These are phyloP conservation scores for Chloris gayana DNA, from an alignment of 176 grass and related monocot genomes.

Conservation along the genomic window DNA sequence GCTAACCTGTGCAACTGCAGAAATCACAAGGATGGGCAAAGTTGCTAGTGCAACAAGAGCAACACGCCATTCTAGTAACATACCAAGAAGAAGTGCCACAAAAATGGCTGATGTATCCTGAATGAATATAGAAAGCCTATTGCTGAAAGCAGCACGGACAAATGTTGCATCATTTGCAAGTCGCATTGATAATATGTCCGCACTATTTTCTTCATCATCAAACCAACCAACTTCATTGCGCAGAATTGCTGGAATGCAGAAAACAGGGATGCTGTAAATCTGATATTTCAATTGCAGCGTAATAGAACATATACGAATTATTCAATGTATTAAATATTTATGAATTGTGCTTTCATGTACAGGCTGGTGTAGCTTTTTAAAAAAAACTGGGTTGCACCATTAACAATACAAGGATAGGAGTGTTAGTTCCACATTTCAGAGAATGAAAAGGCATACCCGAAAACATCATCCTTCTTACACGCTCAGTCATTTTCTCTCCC, in stretches of 20 bases:
- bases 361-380: not conserved
- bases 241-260: conserved; percentile 73
- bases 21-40: conserved; percentile 75
- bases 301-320: conserved; percentile 3
- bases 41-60: conserved; percentile 92
- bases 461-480: conserved; percentile 99
- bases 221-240: conserved; percentile 99
- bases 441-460: conserved; percentile 62
- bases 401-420: not conserved
- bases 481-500: conserved; percentile 99
- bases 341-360: conserved; percentile 25
- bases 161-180: conserved; percentile 97
- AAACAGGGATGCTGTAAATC: conserved; percentile 26
- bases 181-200: conserved; percentile 87
- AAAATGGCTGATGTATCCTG: conserved; percentile 83
- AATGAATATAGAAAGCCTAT: conserved; percentile 94
- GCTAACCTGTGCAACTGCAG: conserved; percentile 92
- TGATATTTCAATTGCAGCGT: not conserved
- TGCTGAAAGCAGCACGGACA: conserved; percentile 96
- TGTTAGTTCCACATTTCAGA: conserved; percentile 4
- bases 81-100: conserved; percentile 93
- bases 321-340: not conserved
- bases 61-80: conserved; percentile 87
- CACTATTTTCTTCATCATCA: conserved; percentile 95
- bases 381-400: not conserved